A percentile compares a stretch with the other conserved stretches of the same genome.
These are phyloP conservation scores for Beta corolliflora DNA, from an alignment of 179 eudicot genomes.

Conservation along the genomic window DNA sequence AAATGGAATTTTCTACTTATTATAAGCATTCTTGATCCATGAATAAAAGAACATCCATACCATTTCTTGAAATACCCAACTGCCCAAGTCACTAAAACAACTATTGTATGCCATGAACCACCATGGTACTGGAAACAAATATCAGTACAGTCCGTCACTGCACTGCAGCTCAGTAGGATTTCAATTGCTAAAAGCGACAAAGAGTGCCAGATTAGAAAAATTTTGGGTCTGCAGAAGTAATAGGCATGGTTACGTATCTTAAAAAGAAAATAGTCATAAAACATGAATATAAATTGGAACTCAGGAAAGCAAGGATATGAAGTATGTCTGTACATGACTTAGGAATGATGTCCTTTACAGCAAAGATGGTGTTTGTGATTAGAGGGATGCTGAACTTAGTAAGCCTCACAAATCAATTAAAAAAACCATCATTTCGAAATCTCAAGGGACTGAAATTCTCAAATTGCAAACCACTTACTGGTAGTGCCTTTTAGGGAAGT, in stretches of 20 bases:
- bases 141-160: background rate
- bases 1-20: too few species aligned
- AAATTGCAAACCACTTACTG: too few species aligned
- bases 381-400: background rate
- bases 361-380: background rate
- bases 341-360: background rate
- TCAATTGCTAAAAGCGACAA: too few species aligned
- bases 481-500: background rate
- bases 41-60: background rate
- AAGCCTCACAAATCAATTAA: too few species aligned
- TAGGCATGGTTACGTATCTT: too few species aligned
- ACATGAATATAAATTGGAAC: background rate
- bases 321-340: background rate
- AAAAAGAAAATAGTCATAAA: background rate
- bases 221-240: too few species aligned
- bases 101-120: background rate
- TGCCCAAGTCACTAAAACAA: too few species aligned
- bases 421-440: background rate
- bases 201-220: too few species aligned
- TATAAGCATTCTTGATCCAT: background rate
- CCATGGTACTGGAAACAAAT: background rate
- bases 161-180: background rate
- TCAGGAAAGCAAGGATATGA: background rate
- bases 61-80: background rate
- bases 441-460: background rate